Conservation (phyloP, 164 flowering plant genomes). For the Nymphaea colorata region DNA sequence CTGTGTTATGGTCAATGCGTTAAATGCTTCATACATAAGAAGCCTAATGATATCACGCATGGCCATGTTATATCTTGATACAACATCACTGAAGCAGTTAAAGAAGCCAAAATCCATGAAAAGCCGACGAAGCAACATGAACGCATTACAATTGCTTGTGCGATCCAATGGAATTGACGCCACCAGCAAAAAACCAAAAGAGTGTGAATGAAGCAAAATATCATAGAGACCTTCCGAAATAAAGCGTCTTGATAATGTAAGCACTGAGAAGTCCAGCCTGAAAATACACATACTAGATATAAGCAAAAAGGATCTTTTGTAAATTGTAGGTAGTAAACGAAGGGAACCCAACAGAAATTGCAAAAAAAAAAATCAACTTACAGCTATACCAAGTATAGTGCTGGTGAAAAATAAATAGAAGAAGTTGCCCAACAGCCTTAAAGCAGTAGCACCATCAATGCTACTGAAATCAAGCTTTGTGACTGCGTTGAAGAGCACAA, state of each 20-base stretch:
- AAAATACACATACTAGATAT: slow-evolving; percentile 1
- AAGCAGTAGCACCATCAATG: slow-evolving; percentile 26
- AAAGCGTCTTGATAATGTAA: slow-evolving; percentile 58
- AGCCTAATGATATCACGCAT: no score
- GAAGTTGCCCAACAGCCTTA: slow-evolving; percentile 53
- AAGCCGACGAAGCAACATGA: no score
- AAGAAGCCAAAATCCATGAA: no score
- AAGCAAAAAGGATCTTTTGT: not conserved
- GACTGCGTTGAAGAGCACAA: slow-evolving; percentile 84
- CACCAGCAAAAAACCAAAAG: no score
- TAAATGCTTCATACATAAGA: no score
- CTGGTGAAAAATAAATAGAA: slow-evolving; percentile 56
- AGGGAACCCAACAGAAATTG: not conserved
- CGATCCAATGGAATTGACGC: no score
- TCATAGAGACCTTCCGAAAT: slow-evolving; percentile 54
- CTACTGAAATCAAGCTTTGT: slow-evolving; percentile 54
- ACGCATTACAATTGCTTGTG: no score
- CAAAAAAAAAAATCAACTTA: slow-evolving; percentile 15
- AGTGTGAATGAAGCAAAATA: no score
- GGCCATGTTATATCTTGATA: no score
- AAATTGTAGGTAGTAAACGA: not conserved
- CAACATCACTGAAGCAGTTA: no score
- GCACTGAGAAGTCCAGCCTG: slow-evolving; percentile 81
- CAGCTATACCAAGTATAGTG: slow-evolving; percentile 62
- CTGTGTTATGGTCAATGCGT: no score